phyloP scores from a whole-genome alignment of 129 eudicot species.

The Calendula officinalis region DNA sequence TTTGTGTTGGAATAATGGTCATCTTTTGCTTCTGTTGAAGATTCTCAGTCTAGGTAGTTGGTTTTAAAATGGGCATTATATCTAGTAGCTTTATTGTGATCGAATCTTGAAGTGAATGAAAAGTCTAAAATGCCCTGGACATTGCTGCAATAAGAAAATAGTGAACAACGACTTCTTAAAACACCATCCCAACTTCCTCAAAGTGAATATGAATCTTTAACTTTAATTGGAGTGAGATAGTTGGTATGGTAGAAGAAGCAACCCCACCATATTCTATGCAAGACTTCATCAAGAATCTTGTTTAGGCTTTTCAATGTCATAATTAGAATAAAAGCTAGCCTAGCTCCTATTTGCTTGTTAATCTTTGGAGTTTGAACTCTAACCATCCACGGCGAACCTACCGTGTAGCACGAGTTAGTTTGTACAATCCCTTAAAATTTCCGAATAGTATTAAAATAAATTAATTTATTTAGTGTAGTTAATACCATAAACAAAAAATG shows the following conservation, averaged over 20 bases:
- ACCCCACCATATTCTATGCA: slow-evolving; percentile 14
- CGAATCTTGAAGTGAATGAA: slow-evolving; percentile 30
- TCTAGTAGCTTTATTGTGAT: slow-evolving; percentile 29
- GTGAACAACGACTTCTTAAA: slow-evolving; percentile 40
- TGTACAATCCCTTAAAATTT: too few relatives aligned
- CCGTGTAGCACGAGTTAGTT: too few relatives aligned
- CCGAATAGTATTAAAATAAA: too few relatives aligned
- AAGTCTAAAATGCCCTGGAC: slow-evolving; percentile 34
- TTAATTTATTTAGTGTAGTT: too few relatives aligned
- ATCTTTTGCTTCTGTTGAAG: slow-evolving; percentile 42
- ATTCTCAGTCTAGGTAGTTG: slow-evolving; percentile 48
- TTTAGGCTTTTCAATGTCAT: slow-evolving; percentile 30
- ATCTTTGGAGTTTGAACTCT: neutral
- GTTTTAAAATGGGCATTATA: slow-evolving; percentile 24
- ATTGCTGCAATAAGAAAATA: slow-evolving; percentile 25
- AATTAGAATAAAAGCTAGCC: slow-evolving; percentile 24
- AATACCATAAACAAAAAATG: too few relatives aligned
- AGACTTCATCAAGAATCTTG: slow-evolving; percentile 23
- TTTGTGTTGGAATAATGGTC: slow-evolving; percentile 32
- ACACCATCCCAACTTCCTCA: slow-evolving; percentile 32
- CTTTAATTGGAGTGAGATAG: slow-evolving; percentile 20
- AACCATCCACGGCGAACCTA: neutral
- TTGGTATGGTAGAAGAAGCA: slow-evolving; percentile 27
- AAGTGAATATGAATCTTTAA: slow-evolving; percentile 18
- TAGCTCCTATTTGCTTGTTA: neutral